Evolutionary conservation across 805 yeast genomes (phyloP), one percentile per base, ranked within the genome.

Genomic region (Starmerella roubikii): DNA sequence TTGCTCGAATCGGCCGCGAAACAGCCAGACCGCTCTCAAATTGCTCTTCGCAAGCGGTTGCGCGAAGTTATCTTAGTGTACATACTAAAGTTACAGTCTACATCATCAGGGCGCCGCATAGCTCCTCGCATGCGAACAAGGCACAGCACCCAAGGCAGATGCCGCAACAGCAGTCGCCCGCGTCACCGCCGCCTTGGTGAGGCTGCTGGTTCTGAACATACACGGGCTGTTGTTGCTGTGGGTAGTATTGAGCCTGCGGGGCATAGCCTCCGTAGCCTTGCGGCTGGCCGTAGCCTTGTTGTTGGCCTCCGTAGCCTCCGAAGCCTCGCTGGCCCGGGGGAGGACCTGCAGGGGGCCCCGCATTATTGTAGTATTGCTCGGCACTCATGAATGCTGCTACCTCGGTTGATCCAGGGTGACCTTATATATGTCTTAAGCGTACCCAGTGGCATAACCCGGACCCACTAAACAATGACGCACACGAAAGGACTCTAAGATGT

Each of bases 181-280:
- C 48, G 26, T 42, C 34, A 33, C 51, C 48, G 7, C 46, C 36
- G 3, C 44, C 35, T 16, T 41, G 37, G 30, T 47, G 45, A 19
- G 37, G 55, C 31, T 47, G 56, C 41, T 51, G 55, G 42, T 52
- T 54, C 41, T 56, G 60, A 11, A 54, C 60, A 38, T 58, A 58
- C 17, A 55, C 56, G 9, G 60, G 61, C 53, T 56, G 60, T 44
- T 52, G 60, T 49, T 57, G 60, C 32, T 50, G n/a, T n/a, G n/a
- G n/a, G n/a, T n/a, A n/a, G n/a, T n/a, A n/a, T n/a, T n/a, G 55
- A 23, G 40, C 41, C 23, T 50, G 58, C 9, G 44, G 42, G 35
- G 49, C 49, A 23, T 51, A 32, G 16, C 42, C 40, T 27, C 50
- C 38, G 39, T 41, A 43, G 35, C 41, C 7, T 16, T 13, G n/a